Base-by-base conservation (phyloP, 164 flowering plant species). In the Aristolochia contorta region DNA sequence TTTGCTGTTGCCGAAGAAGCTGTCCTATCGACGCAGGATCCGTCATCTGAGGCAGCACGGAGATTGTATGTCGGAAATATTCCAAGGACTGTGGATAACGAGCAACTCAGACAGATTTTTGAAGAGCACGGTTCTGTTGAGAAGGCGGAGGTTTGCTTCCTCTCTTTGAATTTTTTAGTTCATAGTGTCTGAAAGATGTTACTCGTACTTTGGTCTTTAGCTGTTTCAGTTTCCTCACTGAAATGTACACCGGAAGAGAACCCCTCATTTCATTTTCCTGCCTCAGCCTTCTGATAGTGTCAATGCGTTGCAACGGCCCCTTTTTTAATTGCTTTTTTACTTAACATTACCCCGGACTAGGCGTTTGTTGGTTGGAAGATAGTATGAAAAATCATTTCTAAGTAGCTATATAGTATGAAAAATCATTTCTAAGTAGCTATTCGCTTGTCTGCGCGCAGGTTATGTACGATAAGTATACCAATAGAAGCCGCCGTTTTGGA, bases 401-500 rank as follows among this genome's bases (percentile, higher is more conserved):
- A 18, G 19, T 49, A 6, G 19, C 4, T 5, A 49, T 49, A n/a
- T n/a, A n/a, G n/a, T n/a, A n/a, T n/a, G 9, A 10, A 10, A 5
- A 49, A 2, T 16, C 19, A 18, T 49, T 49, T 12, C 20, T 18
- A 4, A 18, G 19, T 49, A 6, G 19, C 4, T 5, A 49, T 49
- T 49, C 1, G 6, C 16, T 15, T 30, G 21, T 33, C 57, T 27
- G 47, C 56, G 56, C 16, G 21, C 62, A 93, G 98, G 94, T 93
- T 13, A 93, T 93, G 92, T 84, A 81, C 79, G 98, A 90, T 64
- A 93, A 93, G 68, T 87, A 84, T 69, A 77, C 90, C 53, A 79
- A 79, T 50, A 79, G 91, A 75, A 93, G 98, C 72, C 89, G 97
- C 30, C 82, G 96, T 23, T 90, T 93, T 74, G 98, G 80, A 19